Evolutionary conservation across 2,329 filamentous ascomycete genomes (phyloP).

Genomic region (Penicillium brasilianum): DNA sequence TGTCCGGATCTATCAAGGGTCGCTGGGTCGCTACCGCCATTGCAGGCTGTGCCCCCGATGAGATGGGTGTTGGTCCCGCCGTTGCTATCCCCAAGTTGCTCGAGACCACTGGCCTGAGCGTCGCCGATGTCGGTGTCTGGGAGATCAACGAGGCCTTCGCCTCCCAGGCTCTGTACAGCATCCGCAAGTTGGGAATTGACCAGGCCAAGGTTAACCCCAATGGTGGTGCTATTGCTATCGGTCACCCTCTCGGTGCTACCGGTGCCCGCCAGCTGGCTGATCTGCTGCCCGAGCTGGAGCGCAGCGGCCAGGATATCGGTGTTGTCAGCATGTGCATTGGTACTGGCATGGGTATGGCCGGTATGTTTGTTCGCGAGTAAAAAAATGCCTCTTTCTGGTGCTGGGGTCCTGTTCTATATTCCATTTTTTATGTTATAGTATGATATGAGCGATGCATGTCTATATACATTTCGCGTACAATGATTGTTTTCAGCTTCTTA

Average conservation of each 20-base stretch:
- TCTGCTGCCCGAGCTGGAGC: slow-evolving; percentile 70
- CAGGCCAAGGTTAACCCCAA: slow-evolving; percentile 82
- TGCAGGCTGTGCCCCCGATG: slow-evolving; percentile 80
- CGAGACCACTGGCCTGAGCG: slow-evolving; percentile 67
- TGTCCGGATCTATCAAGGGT: slow-evolving; percentile 72
- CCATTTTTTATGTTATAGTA: slow-evolving; percentile 15
- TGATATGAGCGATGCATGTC: slow-evolving; percentile 32
- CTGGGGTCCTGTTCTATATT: neutral
- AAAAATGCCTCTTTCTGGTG: slow-evolving; percentile 13
- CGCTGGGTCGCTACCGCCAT: slow-evolving; percentile 80
- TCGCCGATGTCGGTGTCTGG: slow-evolving; percentile 78
- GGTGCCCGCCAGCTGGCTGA: slow-evolving; percentile 81
- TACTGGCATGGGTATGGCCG: slow-evolving; percentile 79
- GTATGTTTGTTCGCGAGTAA: slow-evolving; percentile 69
- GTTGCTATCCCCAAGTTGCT: slow-evolving; percentile 84
- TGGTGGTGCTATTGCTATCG: slow-evolving; percentile 91
- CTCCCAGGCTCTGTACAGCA: slow-evolving; percentile 69
- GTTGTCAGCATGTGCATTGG: slow-evolving; percentile 91
- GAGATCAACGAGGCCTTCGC: slow-evolving; percentile 88
- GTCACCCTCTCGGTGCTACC: slow-evolving; percentile 88
- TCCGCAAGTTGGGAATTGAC: slow-evolving; percentile 66
- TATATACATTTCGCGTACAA: slow-evolving; percentile 29
- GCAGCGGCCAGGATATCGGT: slow-evolving; percentile 73
- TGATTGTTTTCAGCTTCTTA: slow-evolving; percentile 11
- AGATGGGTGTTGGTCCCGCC: slow-evolving; percentile 92